Conservation (phyloP, 1,284 basidiomycete species). For the Rhodotorula mucilaginosa region DNA sequence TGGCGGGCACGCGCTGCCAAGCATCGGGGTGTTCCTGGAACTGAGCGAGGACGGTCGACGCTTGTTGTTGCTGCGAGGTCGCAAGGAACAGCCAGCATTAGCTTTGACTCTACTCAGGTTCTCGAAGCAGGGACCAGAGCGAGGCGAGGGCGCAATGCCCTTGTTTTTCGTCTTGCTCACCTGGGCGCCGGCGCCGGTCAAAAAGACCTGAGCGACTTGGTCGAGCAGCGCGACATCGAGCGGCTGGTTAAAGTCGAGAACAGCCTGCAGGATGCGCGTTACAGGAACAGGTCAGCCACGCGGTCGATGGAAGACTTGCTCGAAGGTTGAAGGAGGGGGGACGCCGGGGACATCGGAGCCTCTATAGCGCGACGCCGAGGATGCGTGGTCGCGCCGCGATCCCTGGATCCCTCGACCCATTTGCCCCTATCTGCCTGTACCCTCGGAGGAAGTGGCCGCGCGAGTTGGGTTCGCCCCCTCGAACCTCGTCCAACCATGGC, state of each 20-base stretch:
- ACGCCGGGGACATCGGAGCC: no score
- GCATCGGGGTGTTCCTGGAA: conserved; percentile 97
- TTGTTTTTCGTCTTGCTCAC: conserved; percentile 53
- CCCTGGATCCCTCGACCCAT: not conserved
- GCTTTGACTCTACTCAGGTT: not conserved
- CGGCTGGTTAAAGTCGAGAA: conserved; percentile 81
- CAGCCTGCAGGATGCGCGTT: conserved; percentile 55
- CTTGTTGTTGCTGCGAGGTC: conserved; percentile 28
- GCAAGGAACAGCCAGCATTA: not conserved
- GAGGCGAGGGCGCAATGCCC: not conserved
- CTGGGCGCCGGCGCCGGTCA: conserved; percentile 71
- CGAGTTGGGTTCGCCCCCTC: not conserved
- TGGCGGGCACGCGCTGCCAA: conserved; percentile 95
- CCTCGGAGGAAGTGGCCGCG: not conserved
- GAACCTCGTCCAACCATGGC: conserved; percentile 1
- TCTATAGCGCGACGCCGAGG: no score
- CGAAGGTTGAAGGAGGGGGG: not conserved
- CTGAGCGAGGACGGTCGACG: conserved; percentile 71
- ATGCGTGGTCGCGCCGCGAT: no score
- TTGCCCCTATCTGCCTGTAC: not conserved
- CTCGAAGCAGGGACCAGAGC: not conserved
- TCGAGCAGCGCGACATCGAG: conserved; percentile 82
- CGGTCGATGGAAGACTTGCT: not conserved
- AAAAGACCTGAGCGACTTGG: conserved; percentile 79
- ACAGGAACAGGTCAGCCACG: not conserved